These are phyloP conservation scores for Cladophialophora exuberans DNA, from an alignment of 2,329 filamentous ascomycete genomes.

Conservation along the genomic window DNA sequence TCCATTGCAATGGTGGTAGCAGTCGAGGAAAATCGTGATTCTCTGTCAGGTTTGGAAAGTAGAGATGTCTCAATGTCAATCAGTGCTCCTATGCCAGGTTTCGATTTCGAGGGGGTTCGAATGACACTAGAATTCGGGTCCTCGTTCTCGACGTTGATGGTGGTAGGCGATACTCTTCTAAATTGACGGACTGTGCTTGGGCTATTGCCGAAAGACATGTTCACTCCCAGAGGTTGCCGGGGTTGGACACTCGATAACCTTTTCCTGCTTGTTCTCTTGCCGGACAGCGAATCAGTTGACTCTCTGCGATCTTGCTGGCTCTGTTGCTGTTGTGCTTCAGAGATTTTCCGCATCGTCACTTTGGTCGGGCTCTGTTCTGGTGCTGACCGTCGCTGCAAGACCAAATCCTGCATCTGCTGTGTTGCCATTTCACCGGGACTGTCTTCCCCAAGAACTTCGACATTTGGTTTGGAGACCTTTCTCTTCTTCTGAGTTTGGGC, in stretches of 20 bases:
- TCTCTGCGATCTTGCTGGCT: slow-evolving; percentile 12
- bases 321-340: slow-evolving; percentile 12
- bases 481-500: slow-evolving; percentile 51
- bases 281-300: slow-evolving; percentile 42
- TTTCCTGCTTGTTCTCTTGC: slow-evolving; percentile 44
- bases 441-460: slow-evolving; percentile 38
- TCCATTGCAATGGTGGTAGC: slow-evolving; percentile 24
- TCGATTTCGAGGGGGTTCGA: slow-evolving; percentile 28
- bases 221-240: slow-evolving; percentile 81
- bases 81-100: slow-evolving; percentile 8
- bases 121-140: slow-evolving; percentile 26
- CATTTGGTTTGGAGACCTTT: slow-evolving; percentile 50
- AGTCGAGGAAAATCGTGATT: slow-evolving; percentile 25
- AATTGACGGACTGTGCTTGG: slow-evolving; percentile 92
- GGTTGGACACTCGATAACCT: slow-evolving; percentile 51
- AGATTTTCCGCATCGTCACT: slow-evolving; percentile 27
- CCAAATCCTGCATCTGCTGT: slow-evolving; percentile 45
- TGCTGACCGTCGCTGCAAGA: slow-evolving; percentile 36
- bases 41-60: slow-evolving; percentile 12
- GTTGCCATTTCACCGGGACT: too few relatives aligned
- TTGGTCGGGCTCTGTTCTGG: slow-evolving; percentile 29
- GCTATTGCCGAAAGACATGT: slow-evolving; percentile 91
- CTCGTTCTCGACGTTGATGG: slow-evolving; percentile 38
- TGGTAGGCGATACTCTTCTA: slow-evolving; percentile 75
- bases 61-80: slow-evolving; percentile 22